phyloP scores from a whole-genome alignment of 257 asterid species.

The Thymus quinquecostatus region DNA sequence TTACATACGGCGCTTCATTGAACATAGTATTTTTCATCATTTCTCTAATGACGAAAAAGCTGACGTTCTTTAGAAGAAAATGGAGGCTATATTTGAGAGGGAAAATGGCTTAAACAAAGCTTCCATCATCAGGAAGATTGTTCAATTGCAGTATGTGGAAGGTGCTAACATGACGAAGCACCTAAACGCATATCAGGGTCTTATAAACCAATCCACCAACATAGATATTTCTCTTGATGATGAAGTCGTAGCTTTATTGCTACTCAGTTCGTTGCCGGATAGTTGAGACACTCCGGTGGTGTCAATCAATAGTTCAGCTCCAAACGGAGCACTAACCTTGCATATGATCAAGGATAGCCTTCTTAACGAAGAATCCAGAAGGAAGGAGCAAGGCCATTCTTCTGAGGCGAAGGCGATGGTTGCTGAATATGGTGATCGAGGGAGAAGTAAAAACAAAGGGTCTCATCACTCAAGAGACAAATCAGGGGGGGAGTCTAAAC shows the following conservation, averaged over 20 bases:
- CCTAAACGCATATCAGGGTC: slow-evolving; percentile 2
- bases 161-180: slow-evolving; percentile 16
- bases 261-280: background rate
- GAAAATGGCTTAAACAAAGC: background rate
- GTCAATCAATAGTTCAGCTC: background rate
- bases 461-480: too few species aligned
- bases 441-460: too few species aligned
- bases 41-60: background rate
- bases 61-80: slow-evolving; percentile 7
- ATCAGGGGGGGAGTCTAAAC: too few species aligned
- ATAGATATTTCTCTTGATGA: background rate
- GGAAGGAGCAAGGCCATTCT: too few species aligned
- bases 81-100: slow-evolving; percentile 11
- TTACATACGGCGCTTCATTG: slow-evolving; percentile 1
- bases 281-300: background rate
- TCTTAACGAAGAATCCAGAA: background rate
- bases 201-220: slow-evolving; percentile 12
- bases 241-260: background rate
- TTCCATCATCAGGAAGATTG: background rate
- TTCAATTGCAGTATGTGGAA: background rate
- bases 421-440: too few species aligned
- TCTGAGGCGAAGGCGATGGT: too few species aligned
- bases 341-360: slow-evolving; percentile 11
- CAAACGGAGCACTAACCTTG: slow-evolving; percentile 7
- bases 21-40: background rate